phyloP scores from a whole-genome alignment of 108 stramenopile species.

The Conticribra guillardii region DNA sequence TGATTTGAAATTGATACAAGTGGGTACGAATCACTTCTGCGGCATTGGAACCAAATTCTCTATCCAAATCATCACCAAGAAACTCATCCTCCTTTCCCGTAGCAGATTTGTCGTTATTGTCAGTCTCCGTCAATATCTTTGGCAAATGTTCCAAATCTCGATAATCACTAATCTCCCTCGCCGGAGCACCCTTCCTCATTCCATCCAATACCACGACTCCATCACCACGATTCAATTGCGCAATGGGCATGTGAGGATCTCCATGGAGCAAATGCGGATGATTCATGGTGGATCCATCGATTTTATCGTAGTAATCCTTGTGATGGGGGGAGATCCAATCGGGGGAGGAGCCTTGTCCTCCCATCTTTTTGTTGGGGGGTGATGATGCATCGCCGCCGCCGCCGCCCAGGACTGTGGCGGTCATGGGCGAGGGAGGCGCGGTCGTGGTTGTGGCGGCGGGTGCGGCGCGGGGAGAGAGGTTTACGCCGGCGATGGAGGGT shows the following conservation, averaged over 20 bases:
- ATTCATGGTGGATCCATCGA: conserved; percentile 33
- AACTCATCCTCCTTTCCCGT: conserved; percentile 1
- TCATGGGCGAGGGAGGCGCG: neutral
- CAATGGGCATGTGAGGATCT: conserved; percentile 50
- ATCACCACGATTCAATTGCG: conserved; percentile 12
- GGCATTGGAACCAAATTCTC: conserved; percentile 42
- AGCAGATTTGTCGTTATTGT: conserved; percentile 6
- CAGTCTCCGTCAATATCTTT: conserved; percentile 1
- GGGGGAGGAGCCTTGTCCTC: conserved; percentile 13
- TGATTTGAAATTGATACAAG: conserved; percentile 7
- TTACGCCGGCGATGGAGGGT: conserved; percentile 38
- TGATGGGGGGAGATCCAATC: conserved; percentile 50
- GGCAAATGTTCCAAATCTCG: neutral
- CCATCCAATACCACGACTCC: conserved; percentile 24
- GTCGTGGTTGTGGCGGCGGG: conserved; percentile 18
- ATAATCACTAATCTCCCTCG: conserved; percentile 27
- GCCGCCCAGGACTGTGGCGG: neutral
- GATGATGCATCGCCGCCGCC: neutral
- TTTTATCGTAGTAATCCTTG: conserved; percentile 41
- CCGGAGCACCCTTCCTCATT: conserved; percentile 3
- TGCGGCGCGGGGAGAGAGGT: conserved; percentile 31
- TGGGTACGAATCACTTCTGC: conserved; percentile 47
- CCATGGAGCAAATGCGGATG: conserved; percentile 41
- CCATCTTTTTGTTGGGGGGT: neutral
- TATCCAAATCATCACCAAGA: conserved; percentile 26